These are phyloP conservation scores for Cyberlindnera bimundalis DNA, from an alignment of 805 yeast genomes.

Conservation along the genomic window DNA sequence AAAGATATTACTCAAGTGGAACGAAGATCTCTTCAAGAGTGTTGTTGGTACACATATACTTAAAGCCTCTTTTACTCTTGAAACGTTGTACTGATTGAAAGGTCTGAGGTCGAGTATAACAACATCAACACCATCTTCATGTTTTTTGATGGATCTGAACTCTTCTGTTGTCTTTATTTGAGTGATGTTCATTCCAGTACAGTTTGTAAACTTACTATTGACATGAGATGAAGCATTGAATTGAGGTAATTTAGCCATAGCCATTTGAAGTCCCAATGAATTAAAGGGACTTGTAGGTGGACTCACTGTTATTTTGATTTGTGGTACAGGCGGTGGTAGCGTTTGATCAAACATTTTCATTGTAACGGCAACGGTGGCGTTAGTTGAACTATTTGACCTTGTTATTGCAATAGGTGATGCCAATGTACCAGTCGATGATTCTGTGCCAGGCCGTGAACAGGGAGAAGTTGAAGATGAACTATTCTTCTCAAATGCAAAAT, in stretches of 20 bases:
- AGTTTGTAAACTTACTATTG: constrained; percentile 16
- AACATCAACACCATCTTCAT: constrained; percentile 9
- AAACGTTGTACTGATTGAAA: constrained; percentile 63
- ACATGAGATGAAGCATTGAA: constrained; percentile 7
- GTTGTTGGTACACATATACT: constrained; percentile 90
- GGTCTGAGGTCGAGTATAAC: constrained; percentile 64
- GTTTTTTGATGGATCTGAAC: constrained; percentile 3
- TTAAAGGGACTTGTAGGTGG: constrained; percentile 11
- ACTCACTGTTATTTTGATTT: constrained; percentile 15
- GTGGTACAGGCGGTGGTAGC: constrained; percentile 4
- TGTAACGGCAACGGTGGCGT: background rate
- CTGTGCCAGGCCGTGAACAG: background rate
- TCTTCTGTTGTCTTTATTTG: constrained; percentile 13
- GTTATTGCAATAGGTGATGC: background rate
- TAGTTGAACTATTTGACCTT: too few species aligned
- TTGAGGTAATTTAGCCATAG: constrained; percentile 12
- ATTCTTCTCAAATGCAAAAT: background rate
- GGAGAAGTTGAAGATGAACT: background rate
- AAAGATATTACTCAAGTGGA: constrained; percentile 26
- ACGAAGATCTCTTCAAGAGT: constrained; percentile 55
- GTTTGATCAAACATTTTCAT: too few species aligned
- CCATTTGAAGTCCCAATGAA: constrained; percentile 6
- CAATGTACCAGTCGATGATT: background rate
- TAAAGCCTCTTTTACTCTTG: constrained; percentile 58
- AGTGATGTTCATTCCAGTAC: constrained; percentile 9